Percentiles rank a stretch among this genome's conserved stretches.
Evolutionary conservation across 2,329 filamentous ascomycete species (phyloP).

Genomic region (Lecanicillium sp.): DNA sequence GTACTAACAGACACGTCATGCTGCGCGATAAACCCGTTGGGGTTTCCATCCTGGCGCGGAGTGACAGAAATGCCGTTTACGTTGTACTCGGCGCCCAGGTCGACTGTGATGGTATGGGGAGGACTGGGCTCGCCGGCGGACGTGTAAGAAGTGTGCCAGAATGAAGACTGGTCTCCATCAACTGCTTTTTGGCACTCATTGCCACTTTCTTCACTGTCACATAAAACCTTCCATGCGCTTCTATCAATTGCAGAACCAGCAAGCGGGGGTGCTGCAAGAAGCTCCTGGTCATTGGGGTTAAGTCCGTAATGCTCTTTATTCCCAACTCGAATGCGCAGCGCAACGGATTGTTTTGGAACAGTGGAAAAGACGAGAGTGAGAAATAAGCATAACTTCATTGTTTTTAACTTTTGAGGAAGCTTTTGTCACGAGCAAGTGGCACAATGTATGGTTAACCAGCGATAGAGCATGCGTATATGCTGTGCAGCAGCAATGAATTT

Average conservation of each 20-base stretch:
- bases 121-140: constrained; percentile 4
- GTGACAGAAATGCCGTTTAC: constrained; percentile 22
- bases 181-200: constrained; percentile 20
- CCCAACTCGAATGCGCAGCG: too few relatives aligned
- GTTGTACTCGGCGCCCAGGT: constrained; percentile 17
- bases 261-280: constrained; percentile 5
- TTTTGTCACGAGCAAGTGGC: too few relatives aligned
- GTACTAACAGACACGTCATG: constrained; percentile 20
- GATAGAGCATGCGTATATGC: too few relatives aligned
- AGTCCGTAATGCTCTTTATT: constrained; percentile 5
- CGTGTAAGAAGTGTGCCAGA: constrained; percentile 21
- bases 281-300: constrained; percentile 5
- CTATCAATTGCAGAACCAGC: constrained; percentile 3
- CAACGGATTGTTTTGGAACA: too few relatives aligned
- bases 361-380: too few relatives aligned
- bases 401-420: too few relatives aligned
- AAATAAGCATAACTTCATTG: too few relatives aligned
- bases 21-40: constrained; percentile 20
- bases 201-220: constrained; percentile 18
- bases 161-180: constrained; percentile 18
- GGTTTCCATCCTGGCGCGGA: constrained; percentile 18
- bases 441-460: too few relatives aligned
- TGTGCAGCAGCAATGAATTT: too few relatives aligned
- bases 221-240: constrained; percentile 17
- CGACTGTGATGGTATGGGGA: constrained; percentile 23